These are phyloP conservation scores for Gossypium trilobum DNA, from an alignment of 441 rosid species.

Conservation along the genomic window DNA sequence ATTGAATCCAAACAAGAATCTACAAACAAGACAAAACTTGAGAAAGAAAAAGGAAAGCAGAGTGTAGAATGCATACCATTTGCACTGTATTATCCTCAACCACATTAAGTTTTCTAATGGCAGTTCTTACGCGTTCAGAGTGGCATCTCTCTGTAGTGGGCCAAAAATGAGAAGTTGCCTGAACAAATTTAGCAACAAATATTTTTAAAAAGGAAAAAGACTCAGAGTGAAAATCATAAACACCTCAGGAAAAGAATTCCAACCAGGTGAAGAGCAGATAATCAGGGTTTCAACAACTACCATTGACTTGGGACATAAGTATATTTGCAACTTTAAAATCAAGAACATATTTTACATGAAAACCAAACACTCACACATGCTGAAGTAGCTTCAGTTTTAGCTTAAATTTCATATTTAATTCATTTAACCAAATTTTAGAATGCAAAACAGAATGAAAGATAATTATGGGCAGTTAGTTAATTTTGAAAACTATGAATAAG, in stretches of 20 bases:
- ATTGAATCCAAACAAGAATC: constrained; percentile 1
- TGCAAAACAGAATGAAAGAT: background rate
- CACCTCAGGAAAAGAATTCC: background rate
- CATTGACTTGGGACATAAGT: background rate
- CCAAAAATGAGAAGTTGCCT: constrained; percentile 44
- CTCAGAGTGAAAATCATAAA: background rate
- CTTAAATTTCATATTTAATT: background rate
- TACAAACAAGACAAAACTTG: background rate
- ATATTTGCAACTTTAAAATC: constrained; percentile 2
- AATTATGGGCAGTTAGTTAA: background rate
- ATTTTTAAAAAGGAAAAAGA: background rate
- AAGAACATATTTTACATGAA: background rate
- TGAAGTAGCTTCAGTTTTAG: background rate
- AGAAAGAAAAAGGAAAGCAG: background rate
- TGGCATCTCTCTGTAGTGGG: constrained; percentile 35
- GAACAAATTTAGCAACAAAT: constrained; percentile 14
- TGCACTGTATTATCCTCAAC: constrained; percentile 31
- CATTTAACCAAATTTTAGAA: background rate
- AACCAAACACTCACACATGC: background rate
- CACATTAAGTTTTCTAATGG: constrained; percentile 40
- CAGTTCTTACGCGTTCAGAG: constrained; percentile 33
- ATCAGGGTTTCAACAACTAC: background rate
- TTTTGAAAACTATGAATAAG: background rate
- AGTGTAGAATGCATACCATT: constrained; percentile 36
- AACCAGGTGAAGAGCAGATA: background rate